A percentile compares a stretch with the other conserved stretches of the same genome.
Conservation (phyloP, 768 basidiomycete species). For the Tulasnella sp. region DNA sequence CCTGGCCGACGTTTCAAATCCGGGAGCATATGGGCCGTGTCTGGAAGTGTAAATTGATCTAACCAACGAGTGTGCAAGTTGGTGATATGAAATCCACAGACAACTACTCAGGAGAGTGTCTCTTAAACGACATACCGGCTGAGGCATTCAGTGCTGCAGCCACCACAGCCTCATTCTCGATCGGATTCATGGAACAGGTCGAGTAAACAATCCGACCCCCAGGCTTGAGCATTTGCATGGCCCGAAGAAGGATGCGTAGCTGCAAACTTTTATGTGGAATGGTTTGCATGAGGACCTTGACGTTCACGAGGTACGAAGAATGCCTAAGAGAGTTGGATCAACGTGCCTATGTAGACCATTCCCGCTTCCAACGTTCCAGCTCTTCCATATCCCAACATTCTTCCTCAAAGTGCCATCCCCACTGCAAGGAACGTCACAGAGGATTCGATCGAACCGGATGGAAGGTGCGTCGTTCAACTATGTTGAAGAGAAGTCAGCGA, state of each 20-base stretch:
- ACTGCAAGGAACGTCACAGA: conserved; percentile 96
- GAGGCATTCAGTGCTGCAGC: conserved; percentile 66
- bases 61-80: neutral
- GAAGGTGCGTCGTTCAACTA: conserved; percentile 31
- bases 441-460: conserved; percentile 80
- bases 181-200: conserved; percentile 92
- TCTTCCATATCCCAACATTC: conserved; percentile 90
- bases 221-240: conserved; percentile 77
- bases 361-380: conserved; percentile 79
- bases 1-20: conserved; percentile 68
- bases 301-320: too few species aligned
- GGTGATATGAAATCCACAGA: too few species aligned
- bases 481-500: conserved; percentile 14
- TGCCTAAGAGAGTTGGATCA: too few species aligned
- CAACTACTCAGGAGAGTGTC: neutral
- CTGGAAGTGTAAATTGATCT: neutral
- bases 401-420: conserved; percentile 95
- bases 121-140: conserved; percentile 39
- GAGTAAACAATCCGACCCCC: conserved; percentile 95
- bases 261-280: conserved; percentile 50
- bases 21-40: conserved; percentile 33
- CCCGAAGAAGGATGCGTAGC: conserved; percentile 81
- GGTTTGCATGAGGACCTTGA: neutral
- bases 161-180: conserved; percentile 95
- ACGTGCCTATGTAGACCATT: conserved; percentile 80